Base-by-base conservation (phyloP, 345 rosid species). In the Toxicodendron radicans region DNA sequence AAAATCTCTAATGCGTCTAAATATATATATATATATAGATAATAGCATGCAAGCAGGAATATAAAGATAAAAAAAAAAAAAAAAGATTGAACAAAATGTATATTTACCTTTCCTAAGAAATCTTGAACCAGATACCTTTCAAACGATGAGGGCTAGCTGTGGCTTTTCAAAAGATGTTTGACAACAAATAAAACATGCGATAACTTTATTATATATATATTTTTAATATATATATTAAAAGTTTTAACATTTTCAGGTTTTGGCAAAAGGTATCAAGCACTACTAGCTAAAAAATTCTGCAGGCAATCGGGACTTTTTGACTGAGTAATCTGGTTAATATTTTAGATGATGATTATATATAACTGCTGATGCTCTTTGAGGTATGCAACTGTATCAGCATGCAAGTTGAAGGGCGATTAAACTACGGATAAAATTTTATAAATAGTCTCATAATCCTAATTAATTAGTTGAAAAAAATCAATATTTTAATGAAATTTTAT, bases 61-160 rank as follows among this genome's bases (percentile, higher is more conserved):
- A 18, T 3, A 1, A 20, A 33, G 61, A 73, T 61, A 46, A 61
- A 11, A 0, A 24, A 24, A 24, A 1, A 24, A 24, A 24, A 33
- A 51, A 27, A 62, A 52, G 32, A 45, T 58, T 5, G 14, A 59
- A 30, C 45, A 45, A 49, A 10, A 49, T 62, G 61, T 62, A 52
- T 73, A 63, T 21, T 21, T 7, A 6, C 24, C 17, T 54, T 21
- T 35, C 23, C 61, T 51, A 21, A 20, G 52, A 61, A 73, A 73
- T 63, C 66, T 51, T 73, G 75, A 49, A 73, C 60, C 59, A 46
- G 75, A 73, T 73, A 41, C 75, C 52, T 0, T 70, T 38, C 21
- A 68, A 14, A 60, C 64, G 0, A 0, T 11, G 3, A 14, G 32
- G 18, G 2, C 1, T 1, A 61, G 2, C 1, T 1, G 33, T 54